phyloP scores from a whole-genome alignment of 768 basidiomycete species.

The Lactarius akahatsu region DNA sequence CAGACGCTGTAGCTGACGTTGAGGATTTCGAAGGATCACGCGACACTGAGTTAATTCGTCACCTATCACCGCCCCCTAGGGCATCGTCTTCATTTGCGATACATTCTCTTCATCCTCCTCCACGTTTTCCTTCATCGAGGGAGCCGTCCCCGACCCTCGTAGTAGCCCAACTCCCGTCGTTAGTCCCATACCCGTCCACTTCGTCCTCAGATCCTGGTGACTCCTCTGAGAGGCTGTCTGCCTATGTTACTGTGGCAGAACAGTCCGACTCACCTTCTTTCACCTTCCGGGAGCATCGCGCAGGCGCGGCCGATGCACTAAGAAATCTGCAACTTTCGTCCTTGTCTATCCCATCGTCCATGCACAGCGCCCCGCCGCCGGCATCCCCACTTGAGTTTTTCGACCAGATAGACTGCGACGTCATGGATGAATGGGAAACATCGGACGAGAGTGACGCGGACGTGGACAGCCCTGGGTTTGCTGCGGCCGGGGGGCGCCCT shows the following conservation, averaged over 20 bases:
- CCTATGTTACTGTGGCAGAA: slow-evolving; percentile 28
- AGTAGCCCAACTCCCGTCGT: neutral
- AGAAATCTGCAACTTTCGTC: slow-evolving; percentile 50
- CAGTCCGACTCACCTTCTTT: slow-evolving; percentile 3
- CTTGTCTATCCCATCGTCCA: slow-evolving; percentile 42
- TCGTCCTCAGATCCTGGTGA: slow-evolving; percentile 28
- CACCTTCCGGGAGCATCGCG: slow-evolving; percentile 8
- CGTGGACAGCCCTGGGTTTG: slow-evolving; percentile 30
- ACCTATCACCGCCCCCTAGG: slow-evolving; percentile 29
- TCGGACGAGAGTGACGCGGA: slow-evolving; percentile 45
- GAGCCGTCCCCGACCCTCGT: slow-evolving; percentile 5
- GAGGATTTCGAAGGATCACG: neutral
- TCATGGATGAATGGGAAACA: slow-evolving; percentile 70
- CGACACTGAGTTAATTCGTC: slow-evolving; percentile 21
- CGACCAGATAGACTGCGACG: slow-evolving; percentile 69
- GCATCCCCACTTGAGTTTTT: slow-evolving; percentile 72
- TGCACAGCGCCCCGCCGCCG: slow-evolving; percentile 63
- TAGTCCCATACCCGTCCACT: slow-evolving; percentile 15
- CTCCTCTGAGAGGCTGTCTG: slow-evolving; percentile 29
- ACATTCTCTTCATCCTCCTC: slow-evolving; percentile 25
- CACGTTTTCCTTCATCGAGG: slow-evolving; percentile 22
- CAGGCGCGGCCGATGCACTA: slow-evolving; percentile 13
- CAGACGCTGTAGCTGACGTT: slow-evolving; percentile 12
- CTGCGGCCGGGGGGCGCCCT: slow-evolving; percentile 28
- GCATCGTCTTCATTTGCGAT: slow-evolving; percentile 28